Evolutionary conservation across 2,329 filamentous ascomycete genomes (phyloP), one percentile per base, ranked within the genome.

Genomic region (Pyrenochaeta sp.): DNA sequence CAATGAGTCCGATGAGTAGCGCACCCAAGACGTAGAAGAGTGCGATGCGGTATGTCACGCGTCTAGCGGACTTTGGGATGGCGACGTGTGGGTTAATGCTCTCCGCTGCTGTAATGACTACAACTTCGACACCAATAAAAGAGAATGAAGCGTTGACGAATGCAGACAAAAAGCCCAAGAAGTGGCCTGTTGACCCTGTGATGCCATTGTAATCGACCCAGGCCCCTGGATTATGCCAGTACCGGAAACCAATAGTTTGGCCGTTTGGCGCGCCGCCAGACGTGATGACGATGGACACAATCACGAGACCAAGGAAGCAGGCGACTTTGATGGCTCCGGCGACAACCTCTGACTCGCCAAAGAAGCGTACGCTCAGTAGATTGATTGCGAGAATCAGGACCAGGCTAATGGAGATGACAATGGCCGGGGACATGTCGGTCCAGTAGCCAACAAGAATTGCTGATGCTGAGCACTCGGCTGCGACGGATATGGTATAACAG

Each of bases 151-250:
- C 48, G 79, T 79, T 53, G 79, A 78, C 46, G 84, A 80, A 45
- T 79, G 80, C 27, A 72, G 77, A 75, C 79, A 86, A 64, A 81
- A 85, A 18, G 78, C 83, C 10, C 87, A 79, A 62, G 63, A 90
- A 90, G 10, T 79, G 77, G 11, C 61, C 61, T 3, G 59, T 64
- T 3, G 61, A 47, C 11, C 84, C 85, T 0, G 76, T 75, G 2
- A 80, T 80, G 76, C 7, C 81, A n/a, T 90, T 82, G 66, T 88
- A 85, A 63, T 88, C 84, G 30, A 87, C 85, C 68, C 89, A 88
- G 0, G 87, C 84, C 0, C 86, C 87, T 0, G 88, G 88, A 20
- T 85, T 71, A 45, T 77, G 81, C 89, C 89, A 91, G 71, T 89
- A 90, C 30, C 79, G 74, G 70, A 90, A 90, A 2, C 88, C 88